Evolutionary conservation across 495 filamentous ascomycete genomes (phyloP).

Genomic region (Polyplosphaeria fusca): DNA sequence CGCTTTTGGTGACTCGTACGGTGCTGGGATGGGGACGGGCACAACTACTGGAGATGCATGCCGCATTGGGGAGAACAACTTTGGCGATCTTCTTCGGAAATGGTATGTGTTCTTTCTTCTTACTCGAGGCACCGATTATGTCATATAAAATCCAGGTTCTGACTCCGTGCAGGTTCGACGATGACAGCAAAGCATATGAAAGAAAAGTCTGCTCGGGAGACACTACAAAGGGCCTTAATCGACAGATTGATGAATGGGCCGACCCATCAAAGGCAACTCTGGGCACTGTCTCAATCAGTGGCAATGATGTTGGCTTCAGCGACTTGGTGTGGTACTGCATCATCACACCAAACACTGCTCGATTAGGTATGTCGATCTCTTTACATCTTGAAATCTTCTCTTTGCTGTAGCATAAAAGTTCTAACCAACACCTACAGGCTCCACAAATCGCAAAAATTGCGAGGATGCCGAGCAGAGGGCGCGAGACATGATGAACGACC

Average conservation of each 20-base stretch:
- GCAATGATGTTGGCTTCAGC: constrained; percentile 2
- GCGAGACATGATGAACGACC: not conserved
- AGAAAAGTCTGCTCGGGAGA: not conserved
- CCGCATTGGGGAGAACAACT: constrained; percentile 5
- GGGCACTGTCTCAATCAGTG: constrained; percentile 4
- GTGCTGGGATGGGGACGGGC: constrained; percentile 1
- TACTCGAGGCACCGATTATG: too few species aligned
- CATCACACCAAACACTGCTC: not conserved
- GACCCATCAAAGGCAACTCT: not conserved
- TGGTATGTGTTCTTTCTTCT: too few species aligned
- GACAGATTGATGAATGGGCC: constrained; percentile 1
- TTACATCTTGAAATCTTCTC: too few species aligned
- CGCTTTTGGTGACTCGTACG: constrained; percentile 4
- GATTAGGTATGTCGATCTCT: too few species aligned
- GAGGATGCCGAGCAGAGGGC: not conserved
- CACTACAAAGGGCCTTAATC: not conserved
- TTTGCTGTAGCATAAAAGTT: too few species aligned
- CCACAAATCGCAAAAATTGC: not conserved
- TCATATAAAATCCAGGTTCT: too few species aligned
- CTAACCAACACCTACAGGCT: too few species aligned
- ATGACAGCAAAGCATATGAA: not conserved
- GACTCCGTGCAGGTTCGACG: not conserved
- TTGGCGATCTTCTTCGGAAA: not conserved
- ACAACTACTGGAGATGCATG: not conserved
- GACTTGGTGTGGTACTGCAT: constrained; percentile 6